Evolutionary conservation across 106 monocot species (phyloP), one percentile per base, ranked within the genome.

Genomic region (Dactylorhiza incarnata): DNA sequence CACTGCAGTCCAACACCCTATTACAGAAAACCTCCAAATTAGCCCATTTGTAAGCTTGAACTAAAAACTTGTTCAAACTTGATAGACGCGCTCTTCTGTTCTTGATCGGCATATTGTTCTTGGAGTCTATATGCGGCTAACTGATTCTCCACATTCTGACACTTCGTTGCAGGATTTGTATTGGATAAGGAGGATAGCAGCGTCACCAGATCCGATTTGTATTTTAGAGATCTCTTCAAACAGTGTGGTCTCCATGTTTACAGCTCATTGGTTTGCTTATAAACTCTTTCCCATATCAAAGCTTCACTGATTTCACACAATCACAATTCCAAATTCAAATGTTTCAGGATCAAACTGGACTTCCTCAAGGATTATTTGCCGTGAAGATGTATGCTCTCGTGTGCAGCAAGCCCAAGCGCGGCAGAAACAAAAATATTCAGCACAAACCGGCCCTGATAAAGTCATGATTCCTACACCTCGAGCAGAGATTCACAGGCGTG

Each of bases 371-470:
- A 74, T 61, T 99, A 62, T 94, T 91, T 73, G 73, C 91, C 52
- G 99, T 94, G 59, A 99, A 87, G 81, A 99, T 92, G 91, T 99
- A 94, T 82, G 94, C 89, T 11, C 58, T 99, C 17, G 87, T 89
- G 45, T 86, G 86, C 13, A 68, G 80, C 26, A 94, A 83, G 48
- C 78, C 81, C 45, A 85, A 48, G 73, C 78, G 78, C 15, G 80
- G 79, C 12, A 89, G 75, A 73, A 23, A 5, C 66, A 94, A 82
- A 75, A 79, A 26, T 20, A 48, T 45, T 45, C 51, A 68, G 16
- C 20, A 82, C 46, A 79, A n/a, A 53, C 91, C 96, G 45, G 80
- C 75, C 66, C 22, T 93, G 48, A 87, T 96, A 82, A 88, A 74
- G 76, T 86, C 52, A 61, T 84, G 62, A 78, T 17, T 14, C 3